Percentiles rank a stretch among this genome's conserved stretches.
Evolutionary conservation across 208 protist species (phyloP).

Genomic region (Leishmania aethiopica): DNA sequence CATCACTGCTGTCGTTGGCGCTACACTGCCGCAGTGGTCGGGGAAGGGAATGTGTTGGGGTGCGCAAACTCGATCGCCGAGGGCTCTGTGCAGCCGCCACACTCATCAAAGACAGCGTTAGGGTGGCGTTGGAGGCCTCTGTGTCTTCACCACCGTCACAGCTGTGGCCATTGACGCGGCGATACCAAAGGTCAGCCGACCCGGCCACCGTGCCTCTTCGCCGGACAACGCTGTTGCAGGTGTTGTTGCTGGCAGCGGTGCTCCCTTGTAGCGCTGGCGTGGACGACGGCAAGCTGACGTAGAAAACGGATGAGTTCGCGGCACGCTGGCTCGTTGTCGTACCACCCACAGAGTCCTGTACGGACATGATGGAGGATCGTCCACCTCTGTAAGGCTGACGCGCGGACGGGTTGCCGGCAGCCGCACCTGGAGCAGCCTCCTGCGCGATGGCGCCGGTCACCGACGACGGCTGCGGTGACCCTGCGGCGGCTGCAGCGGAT

Average conservation of each 20-base stretch:
- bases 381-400: background rate
- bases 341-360: background rate
- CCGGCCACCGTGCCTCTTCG: background rate
- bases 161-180: background rate
- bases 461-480: background rate
- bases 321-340: background rate
- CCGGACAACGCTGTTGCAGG: background rate
- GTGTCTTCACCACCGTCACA: slow-evolving; percentile 10
- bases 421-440: background rate
- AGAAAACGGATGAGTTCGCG: slow-evolving; percentile 15
- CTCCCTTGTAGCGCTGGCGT: slow-evolving; percentile 1
- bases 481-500: background rate
- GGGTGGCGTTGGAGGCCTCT: background rate
- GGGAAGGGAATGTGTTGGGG: background rate
- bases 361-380: background rate
- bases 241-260: background rate
- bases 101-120: background rate
- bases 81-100: background rate
- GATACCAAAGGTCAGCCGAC: background rate
- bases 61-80: background rate
- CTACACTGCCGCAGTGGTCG: background rate
- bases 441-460: background rate
- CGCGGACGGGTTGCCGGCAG: background rate
- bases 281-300: slow-evolving; percentile 16
- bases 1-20: background rate